A percentile compares a stretch with the other conserved stretches of the same genome.
phyloP scores from a whole-genome alignment of 495 filamentous ascomycete genomes.

The Penicillium herquei region DNA sequence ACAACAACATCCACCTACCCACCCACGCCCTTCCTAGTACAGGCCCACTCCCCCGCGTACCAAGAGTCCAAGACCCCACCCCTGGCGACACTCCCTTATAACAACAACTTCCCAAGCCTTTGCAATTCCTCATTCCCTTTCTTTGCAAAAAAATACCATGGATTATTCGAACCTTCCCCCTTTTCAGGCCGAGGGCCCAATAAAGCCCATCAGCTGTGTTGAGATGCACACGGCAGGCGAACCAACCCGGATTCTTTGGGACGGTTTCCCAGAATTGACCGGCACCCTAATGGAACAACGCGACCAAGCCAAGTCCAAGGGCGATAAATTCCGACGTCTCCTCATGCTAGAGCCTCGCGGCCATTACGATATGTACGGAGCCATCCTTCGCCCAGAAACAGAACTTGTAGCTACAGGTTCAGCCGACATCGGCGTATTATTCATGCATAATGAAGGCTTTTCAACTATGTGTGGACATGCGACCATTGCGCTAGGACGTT shows the following conservation, averaged over 20 bases:
- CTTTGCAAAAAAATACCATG: too few species aligned
- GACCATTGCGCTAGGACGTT: slow-evolving; percentile 35
- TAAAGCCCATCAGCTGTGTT: slow-evolving; percentile 19
- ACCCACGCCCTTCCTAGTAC: too few species aligned
- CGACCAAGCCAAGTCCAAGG: slow-evolving; percentile 18
- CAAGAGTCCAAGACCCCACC: too few species aligned
- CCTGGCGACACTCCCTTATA: too few species aligned
- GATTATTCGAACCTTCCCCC: background rate
- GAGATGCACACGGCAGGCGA: slow-evolving; percentile 29
- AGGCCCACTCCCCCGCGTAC: too few species aligned
- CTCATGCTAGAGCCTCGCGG: slow-evolving; percentile 25
- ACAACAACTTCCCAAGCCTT: too few species aligned
- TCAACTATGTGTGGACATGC: slow-evolving; percentile 67
- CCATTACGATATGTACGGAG: slow-evolving; percentile 27
- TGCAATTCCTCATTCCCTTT: too few species aligned
- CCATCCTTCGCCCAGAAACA: slow-evolving; percentile 18
- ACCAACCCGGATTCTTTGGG: slow-evolving; percentile 21
- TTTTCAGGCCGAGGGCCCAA: background rate
- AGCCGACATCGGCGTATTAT: slow-evolving; percentile 17
- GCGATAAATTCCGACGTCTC: slow-evolving; percentile 17
- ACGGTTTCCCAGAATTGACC: slow-evolving; percentile 13
- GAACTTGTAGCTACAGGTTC: slow-evolving; percentile 16
- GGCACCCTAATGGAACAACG: slow-evolving; percentile 22
- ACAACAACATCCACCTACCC: too few species aligned
- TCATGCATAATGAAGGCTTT: slow-evolving; percentile 70